Evolutionary conservation across 495 filamentous ascomycete species (phyloP).

Genomic region (Trichoderma asperelloides): DNA sequence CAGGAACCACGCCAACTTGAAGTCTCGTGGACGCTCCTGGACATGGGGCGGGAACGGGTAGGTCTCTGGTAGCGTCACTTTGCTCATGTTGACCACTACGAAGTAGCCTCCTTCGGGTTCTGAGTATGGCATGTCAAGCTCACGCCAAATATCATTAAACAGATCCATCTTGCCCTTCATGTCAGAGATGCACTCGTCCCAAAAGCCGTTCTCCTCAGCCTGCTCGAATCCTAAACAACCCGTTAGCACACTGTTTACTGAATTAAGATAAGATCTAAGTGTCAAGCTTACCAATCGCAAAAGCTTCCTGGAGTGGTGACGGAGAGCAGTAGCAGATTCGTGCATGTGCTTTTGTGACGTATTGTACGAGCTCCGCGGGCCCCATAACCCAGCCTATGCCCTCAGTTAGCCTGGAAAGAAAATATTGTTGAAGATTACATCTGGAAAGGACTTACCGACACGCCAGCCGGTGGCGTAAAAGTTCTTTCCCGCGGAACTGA

Average conservation of each 20-base stretch:
- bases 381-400: constrained; percentile 70
- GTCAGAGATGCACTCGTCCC: constrained; percentile 68
- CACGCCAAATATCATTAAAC: constrained; percentile 82
- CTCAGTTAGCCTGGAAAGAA: neutral
- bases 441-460: constrained; percentile 47
- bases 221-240: constrained; percentile 86
- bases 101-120: constrained; percentile 95
- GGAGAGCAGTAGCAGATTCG: constrained; percentile 93
- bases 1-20: constrained; percentile 89
- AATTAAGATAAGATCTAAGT: neutral
- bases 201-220: constrained; percentile 80
- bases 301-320: constrained; percentile 88
- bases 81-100: constrained; percentile 81
- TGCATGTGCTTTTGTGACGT: constrained; percentile 86
- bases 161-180: constrained; percentile 80
- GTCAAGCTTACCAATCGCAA: constrained; percentile 57
- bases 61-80: constrained; percentile 68
- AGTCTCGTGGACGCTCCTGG: constrained; percentile 74
- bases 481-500: constrained; percentile 92
- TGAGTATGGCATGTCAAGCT: constrained; percentile 84
- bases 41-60: constrained; percentile 89
- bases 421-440: neutral
- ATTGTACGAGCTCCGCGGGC: constrained; percentile 77
- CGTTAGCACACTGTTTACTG: constrained; percentile 18
- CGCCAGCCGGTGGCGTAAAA: constrained; percentile 98